Conservation (phyloP, 257 asterid species). For the Ilex asprella region DNA sequence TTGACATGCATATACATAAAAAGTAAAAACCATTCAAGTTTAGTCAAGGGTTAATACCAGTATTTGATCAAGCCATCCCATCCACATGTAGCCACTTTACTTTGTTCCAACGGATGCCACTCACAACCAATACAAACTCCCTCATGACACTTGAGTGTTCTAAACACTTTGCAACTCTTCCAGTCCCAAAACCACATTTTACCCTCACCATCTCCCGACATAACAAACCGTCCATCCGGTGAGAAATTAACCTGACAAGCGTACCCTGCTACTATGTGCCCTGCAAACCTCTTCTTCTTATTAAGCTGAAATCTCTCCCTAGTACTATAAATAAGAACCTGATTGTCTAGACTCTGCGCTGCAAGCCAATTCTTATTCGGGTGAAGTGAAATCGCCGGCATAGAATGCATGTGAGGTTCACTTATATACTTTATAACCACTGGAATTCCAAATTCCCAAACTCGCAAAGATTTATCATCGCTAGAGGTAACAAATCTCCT, state of each 20-base stretch:
- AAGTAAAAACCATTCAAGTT: neutral
- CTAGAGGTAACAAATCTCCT: constrained; percentile 98
- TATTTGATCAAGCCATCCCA: constrained; percentile 99
- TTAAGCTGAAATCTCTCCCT: constrained; percentile 96
- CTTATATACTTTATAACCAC: constrained; percentile 97
- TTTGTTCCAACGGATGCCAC: constrained; percentile 99
- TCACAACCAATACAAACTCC: constrained; percentile 91
- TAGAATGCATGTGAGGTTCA: constrained; percentile 99
- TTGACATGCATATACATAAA: no score
- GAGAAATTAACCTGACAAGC: constrained; percentile 99
- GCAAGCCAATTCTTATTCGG: constrained; percentile 97
- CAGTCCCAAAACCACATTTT: constrained; percentile 99
- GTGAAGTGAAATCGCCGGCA: constrained; percentile 89
- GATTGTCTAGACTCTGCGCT: constrained; percentile 97
- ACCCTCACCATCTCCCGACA: constrained; percentile 99
- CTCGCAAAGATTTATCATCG: constrained; percentile 92
- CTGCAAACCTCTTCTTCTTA: constrained; percentile 97
- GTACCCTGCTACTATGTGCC: constrained; percentile 94
- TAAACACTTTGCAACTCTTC: constrained; percentile 96
- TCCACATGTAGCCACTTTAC: constrained; percentile 99
- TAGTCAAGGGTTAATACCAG: constrained; percentile 51
- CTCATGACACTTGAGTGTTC: constrained; percentile 88
- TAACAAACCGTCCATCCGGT: constrained; percentile 93
- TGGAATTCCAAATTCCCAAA: constrained; percentile 98
- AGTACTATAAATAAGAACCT: constrained; percentile 87